Evolutionary conservation across 2,329 filamentous ascomycete genomes (phyloP).

Genomic region (Albophoma yamanashiensis): DNA sequence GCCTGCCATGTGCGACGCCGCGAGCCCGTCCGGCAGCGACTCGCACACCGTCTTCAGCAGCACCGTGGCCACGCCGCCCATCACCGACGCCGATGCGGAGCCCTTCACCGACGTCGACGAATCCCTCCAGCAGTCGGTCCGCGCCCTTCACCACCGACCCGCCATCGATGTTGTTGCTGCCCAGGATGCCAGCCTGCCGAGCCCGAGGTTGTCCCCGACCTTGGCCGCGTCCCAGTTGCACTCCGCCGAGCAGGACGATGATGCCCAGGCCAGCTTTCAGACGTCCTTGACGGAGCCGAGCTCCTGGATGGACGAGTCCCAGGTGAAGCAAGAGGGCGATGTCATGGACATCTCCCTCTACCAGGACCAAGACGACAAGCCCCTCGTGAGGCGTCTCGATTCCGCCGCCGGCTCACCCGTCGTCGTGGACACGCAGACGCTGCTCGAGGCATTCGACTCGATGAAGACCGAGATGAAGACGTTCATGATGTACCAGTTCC

Average conservation of each 20-base stretch:
- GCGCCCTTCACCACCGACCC: conserved; percentile 37
- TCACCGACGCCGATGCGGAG: conserved; percentile 62
- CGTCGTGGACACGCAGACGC: conserved; percentile 72
- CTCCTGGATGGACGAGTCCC: conserved; percentile 30
- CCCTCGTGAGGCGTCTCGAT: neutral
- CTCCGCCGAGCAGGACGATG: conserved; percentile 33
- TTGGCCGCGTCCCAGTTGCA: conserved; percentile 57
- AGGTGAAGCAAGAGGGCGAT: conserved; percentile 19
- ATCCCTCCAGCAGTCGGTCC: conserved; percentile 33
- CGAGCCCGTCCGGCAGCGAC: conserved; percentile 43
- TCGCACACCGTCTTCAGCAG: conserved; percentile 50
- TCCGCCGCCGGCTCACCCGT: conserved; percentile 8
- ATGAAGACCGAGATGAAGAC: conserved; percentile 88
- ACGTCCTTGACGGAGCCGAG: conserved; percentile 17
- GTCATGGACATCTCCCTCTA: conserved; percentile 5
- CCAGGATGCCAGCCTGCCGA: conserved; percentile 87
- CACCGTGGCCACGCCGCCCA: conserved; percentile 62
- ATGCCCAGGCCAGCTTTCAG: conserved; percentile 21
- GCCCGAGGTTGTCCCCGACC: conserved; percentile 87
- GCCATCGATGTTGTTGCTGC: conserved; percentile 59
- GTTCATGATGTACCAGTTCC: conserved; percentile 92
- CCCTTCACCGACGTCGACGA: conserved; percentile 41
- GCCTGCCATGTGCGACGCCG: conserved; percentile 29
- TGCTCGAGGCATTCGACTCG: conserved; percentile 83
- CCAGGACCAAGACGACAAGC: conserved; percentile 10